These are phyloP conservation scores for Stachybotrys elegans DNA, from an alignment of 2,329 filamentous ascomycete species.

Conservation along the genomic window DNA sequence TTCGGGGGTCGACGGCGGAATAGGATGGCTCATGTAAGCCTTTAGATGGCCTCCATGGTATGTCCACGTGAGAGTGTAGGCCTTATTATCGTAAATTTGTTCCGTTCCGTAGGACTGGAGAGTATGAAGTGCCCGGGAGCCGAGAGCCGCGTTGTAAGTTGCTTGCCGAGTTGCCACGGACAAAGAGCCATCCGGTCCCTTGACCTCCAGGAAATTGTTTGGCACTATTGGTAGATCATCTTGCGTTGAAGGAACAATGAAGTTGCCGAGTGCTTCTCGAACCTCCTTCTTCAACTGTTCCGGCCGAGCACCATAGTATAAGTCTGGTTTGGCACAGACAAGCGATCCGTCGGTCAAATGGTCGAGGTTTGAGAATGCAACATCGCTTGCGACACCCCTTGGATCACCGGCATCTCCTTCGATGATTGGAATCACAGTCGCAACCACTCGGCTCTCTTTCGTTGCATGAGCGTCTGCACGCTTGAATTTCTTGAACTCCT, in stretches of 20 bases:
- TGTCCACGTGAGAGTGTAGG: conserved; percentile 29
- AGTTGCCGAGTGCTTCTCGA: conserved; percentile 16
- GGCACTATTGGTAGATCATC: conserved; percentile 24
- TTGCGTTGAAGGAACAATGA: conserved; percentile 27
- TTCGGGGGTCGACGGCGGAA: neutral
- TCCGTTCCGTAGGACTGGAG: conserved; percentile 27
- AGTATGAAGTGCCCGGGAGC: conserved; percentile 26
- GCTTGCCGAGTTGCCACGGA: conserved; percentile 26
- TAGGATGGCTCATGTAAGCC: conserved; percentile 12
- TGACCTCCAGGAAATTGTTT: conserved; percentile 34
- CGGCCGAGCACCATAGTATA: conserved; percentile 27
- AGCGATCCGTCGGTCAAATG: conserved; percentile 28
- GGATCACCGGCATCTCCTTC: conserved; percentile 15
- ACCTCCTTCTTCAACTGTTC: conserved; percentile 21
- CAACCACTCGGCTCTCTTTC: conserved; percentile 27
- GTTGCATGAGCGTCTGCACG: conserved; percentile 19
- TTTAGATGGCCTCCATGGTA: conserved; percentile 11
- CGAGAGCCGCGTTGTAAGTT: conserved; percentile 28
- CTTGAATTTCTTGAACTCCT: conserved; percentile 23
- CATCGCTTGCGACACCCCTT: conserved; percentile 18
- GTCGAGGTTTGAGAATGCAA: conserved; percentile 28
- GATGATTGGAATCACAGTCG: conserved; percentile 26
- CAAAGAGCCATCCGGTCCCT: conserved; percentile 24
- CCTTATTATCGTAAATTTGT: conserved; percentile 28
- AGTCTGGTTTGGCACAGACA: conserved; percentile 23